phyloP scores from a whole-genome alignment of 768 basidiomycete species.

The Tulasnella sp. region DNA sequence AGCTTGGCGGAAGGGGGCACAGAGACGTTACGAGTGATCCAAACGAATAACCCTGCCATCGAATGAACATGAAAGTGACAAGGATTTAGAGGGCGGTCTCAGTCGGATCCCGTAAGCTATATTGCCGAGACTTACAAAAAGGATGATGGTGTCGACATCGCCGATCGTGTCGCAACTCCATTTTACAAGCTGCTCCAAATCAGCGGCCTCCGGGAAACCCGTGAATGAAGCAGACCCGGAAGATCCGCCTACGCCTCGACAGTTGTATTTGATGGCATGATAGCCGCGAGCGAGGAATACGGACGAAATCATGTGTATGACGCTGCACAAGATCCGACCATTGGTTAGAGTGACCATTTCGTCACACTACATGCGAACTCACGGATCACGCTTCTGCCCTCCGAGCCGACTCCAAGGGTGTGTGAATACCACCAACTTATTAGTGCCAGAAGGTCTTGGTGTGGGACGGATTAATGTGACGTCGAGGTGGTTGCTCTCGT shows the following conservation, averaged over 20 bases:
- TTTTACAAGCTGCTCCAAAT: conserved; percentile 47
- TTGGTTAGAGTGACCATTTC: not conserved
- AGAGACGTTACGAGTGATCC: conserved; percentile 60
- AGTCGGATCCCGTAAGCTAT: not conserved
- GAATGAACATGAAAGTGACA: not conserved
- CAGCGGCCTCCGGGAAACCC: conserved; percentile 56
- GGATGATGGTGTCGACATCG: conserved; percentile 32
- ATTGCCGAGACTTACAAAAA: conserved; percentile 40
- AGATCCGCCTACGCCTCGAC: conserved; percentile 64
- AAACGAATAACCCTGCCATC: conserved; percentile 68
- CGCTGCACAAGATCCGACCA: conserved; percentile 21
- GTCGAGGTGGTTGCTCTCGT: not conserved
- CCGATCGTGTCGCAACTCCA: conserved; percentile 30
- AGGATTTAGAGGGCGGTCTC: not conserved
- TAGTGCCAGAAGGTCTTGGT: not conserved
- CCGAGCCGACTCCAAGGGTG: conserved; percentile 86
- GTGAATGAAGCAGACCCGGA: conserved; percentile 64
- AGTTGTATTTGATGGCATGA: conserved; percentile 60
- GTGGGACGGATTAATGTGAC: not conserved
- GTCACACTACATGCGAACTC: conserved; percentile 24
- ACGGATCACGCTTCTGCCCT: conserved; percentile 68
- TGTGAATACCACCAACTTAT: conserved; percentile 43
- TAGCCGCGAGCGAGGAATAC: conserved; percentile 37
- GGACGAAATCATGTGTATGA: conserved; percentile 26
- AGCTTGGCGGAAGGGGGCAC: conserved; percentile 19